A percentile compares a stretch with the other conserved stretches of the same genome.
Evolutionary conservation across 352 stramenopile genomes (phyloP).

Genomic region (Globisporangium recalcitrans): DNA sequence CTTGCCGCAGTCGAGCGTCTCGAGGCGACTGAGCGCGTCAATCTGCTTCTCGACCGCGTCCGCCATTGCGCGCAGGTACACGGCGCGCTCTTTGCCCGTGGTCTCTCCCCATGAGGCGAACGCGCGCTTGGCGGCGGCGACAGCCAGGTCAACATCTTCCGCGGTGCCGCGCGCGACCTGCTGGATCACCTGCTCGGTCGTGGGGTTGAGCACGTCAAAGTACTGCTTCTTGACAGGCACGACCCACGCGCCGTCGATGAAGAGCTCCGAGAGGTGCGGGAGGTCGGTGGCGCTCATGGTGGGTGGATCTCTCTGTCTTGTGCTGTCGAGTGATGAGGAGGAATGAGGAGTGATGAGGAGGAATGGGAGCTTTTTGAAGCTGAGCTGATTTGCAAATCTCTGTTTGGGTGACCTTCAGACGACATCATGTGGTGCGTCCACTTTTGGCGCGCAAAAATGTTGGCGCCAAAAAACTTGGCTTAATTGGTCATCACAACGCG

Average conservation of each 20-base stretch:
- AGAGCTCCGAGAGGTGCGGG: slow-evolving; percentile 46
- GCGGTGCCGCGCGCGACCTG: slow-evolving; percentile 36
- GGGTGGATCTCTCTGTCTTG: background rate
- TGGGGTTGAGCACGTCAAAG: slow-evolving; percentile 55
- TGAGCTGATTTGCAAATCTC: background rate
- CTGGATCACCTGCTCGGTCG: slow-evolving; percentile 48
- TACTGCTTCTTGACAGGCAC: slow-evolving; percentile 31
- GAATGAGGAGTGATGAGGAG: background rate
- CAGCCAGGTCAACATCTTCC: slow-evolving; percentile 44
- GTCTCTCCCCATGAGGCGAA: slow-evolving; percentile 47
- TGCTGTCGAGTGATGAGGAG: background rate
- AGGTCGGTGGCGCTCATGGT: slow-evolving; percentile 13
- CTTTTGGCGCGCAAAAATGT: background rate
- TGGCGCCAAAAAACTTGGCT: background rate
- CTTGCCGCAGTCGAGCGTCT: slow-evolving; percentile 69
- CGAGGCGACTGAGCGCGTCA: slow-evolving; percentile 40
- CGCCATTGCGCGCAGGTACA: slow-evolving; percentile 47
- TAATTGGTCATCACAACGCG: slow-evolving; percentile 2
- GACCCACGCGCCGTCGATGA: slow-evolving; percentile 62
- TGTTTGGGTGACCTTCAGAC: too few species aligned
- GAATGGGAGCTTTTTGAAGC: background rate
- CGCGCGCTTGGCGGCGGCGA: slow-evolving; percentile 38
- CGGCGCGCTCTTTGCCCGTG: slow-evolving; percentile 37
- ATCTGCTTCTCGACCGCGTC: slow-evolving; percentile 32
- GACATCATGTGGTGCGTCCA: too few species aligned